Evolutionary conservation across 805 yeast species (phyloP).

Genomic region (Yarrowia porcina): DNA sequence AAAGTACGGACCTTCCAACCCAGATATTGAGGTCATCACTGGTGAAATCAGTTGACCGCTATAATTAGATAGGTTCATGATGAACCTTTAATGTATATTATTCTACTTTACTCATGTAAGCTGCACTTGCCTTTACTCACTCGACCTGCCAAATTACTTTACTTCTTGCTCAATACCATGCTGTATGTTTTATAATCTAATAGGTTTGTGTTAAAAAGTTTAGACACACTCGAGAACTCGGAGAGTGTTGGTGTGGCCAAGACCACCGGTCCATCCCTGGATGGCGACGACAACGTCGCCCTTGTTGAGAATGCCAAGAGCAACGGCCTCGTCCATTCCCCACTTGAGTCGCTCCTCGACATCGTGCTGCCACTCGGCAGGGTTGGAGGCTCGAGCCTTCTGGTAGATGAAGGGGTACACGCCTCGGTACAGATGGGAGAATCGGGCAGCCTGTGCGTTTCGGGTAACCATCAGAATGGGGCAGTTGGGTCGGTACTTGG

Average conservation of each 20-base stretch:
- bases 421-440: slow-evolving; percentile 95
- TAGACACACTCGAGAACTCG: slow-evolving; percentile 72
- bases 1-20: neutral
- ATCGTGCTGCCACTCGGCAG: slow-evolving; percentile 90
- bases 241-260: slow-evolving; percentile 87
- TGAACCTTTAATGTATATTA: neutral
- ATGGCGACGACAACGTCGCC: slow-evolving; percentile 91
- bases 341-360: slow-evolving; percentile 91
- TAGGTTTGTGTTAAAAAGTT: slow-evolving; percentile 2
- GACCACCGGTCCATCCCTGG: slow-evolving; percentile 69
- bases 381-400: slow-evolving; percentile 48
- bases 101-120: neutral
- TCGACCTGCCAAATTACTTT: too few species aligned
- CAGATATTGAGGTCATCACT: neutral
- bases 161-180: too few species aligned
- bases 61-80: neutral
- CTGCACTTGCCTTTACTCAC: too few species aligned
- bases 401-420: slow-evolving; percentile 93
- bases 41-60: neutral
- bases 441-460: slow-evolving; percentile 89
- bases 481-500: slow-evolving; percentile 96
- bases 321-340: slow-evolving; percentile 87
- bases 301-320: slow-evolving; percentile 75
- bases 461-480: slow-evolving; percentile 98
- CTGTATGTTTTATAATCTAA: slow-evolving; percentile 19